Evolutionary conservation across 169 alveolate genomes (phyloP).

Genomic region (Cryptosporidium baileyi): DNA sequence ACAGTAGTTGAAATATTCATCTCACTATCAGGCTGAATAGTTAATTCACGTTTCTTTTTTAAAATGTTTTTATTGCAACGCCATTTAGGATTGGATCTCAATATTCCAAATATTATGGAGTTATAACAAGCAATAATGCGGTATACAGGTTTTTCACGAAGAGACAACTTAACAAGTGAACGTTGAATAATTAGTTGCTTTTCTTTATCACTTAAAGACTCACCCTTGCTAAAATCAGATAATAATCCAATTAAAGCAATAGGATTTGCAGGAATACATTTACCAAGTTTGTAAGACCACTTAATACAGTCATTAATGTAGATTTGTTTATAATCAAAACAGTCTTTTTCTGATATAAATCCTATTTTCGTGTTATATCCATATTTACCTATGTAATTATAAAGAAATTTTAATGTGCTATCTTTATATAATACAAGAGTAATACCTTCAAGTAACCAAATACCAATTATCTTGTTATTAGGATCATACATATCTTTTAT

Average conservation of each 20-base stretch:
- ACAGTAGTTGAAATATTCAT: constrained; percentile 19
- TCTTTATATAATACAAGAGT: constrained; percentile 30
- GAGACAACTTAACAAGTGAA: constrained; percentile 34
- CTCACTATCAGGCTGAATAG: neutral
- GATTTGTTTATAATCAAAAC: too few relatives aligned
- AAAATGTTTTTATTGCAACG: neutral
- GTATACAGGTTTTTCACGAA: constrained; percentile 57
- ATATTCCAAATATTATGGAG: constrained; percentile 38
- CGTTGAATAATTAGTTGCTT: constrained; percentile 33
- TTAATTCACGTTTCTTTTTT: neutral
- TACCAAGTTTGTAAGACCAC: constrained; percentile 25
- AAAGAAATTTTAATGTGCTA: constrained; percentile 18
- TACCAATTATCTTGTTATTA: constrained; percentile 3
- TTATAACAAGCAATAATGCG: constrained; percentile 34
- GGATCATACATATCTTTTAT: constrained; percentile 27
- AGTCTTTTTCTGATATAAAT: constrained; percentile 4
- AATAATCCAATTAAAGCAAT: constrained; percentile 43
- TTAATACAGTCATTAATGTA: constrained; percentile 15
- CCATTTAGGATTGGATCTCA: constrained; percentile 60
- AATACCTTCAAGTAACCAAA: constrained; percentile 58
- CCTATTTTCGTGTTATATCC: constrained; percentile 61
- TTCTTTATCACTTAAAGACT: neutral
- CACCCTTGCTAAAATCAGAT: constrained; percentile 6
- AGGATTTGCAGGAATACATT: constrained; percentile 67
- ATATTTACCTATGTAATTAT: constrained; percentile 61